These are phyloP conservation scores for Cryptococcus sp. DNA, from an alignment of 1,284 basidiomycete species.

Conservation along the genomic window DNA sequence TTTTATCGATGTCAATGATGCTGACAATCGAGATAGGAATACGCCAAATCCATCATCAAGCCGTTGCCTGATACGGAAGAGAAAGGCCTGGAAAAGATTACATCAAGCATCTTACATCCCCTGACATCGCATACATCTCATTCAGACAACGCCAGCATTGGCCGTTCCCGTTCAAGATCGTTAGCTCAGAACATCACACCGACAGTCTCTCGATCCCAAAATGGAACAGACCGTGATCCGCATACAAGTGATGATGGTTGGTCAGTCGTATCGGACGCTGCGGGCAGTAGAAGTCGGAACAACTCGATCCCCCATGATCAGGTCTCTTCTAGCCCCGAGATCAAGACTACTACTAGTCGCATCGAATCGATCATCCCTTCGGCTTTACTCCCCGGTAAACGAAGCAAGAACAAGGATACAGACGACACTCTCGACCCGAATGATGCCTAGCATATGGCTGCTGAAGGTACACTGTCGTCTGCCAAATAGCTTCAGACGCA, in stretches of 20 bases:
- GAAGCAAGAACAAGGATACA: neutral
- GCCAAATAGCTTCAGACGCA: too few species aligned
- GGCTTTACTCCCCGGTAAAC: too few species aligned
- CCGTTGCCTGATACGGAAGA: slow-evolving; percentile 37
- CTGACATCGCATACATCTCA: slow-evolving; percentile 11
- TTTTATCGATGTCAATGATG: neutral
- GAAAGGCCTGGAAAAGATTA: slow-evolving; percentile 24
- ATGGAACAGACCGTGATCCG: neutral
- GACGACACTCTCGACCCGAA: neutral
- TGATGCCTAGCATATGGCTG: too few species aligned
- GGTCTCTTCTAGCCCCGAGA: too few species aligned
- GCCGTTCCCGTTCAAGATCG: slow-evolving; percentile 12
- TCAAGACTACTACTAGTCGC: neutral
- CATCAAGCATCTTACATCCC: slow-evolving; percentile 20
- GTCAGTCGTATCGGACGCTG: slow-evolving; percentile 18
- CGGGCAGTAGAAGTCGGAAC: slow-evolving; percentile 1
- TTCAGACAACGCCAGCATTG: slow-evolving; percentile 2
- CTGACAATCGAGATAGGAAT: slow-evolving; percentile 58
- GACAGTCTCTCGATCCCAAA: slow-evolving; percentile 1
- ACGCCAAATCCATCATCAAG: slow-evolving; percentile 78
- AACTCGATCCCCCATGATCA: neutral
- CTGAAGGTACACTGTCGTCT: too few species aligned
- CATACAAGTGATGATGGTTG: slow-evolving; percentile 17
- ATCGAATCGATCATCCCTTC: neutral
- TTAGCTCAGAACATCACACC: slow-evolving; percentile 1